phyloP scores from a whole-genome alignment of 805 yeast species.

The Candida dendrica region DNA sequence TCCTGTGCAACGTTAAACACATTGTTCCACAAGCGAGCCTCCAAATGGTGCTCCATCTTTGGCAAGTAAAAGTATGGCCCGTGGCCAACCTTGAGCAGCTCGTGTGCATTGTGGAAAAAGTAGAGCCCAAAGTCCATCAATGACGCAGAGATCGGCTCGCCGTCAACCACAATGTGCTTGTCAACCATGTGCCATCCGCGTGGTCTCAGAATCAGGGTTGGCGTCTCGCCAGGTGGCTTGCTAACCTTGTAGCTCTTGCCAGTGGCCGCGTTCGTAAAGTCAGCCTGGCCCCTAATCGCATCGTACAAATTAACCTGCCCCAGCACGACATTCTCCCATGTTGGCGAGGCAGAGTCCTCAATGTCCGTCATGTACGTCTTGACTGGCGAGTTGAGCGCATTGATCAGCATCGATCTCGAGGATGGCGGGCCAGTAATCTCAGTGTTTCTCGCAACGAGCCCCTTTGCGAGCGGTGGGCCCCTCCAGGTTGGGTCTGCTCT shows the following conservation, averaged over 20 bases:
- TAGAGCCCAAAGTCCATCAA: conserved; percentile 74
- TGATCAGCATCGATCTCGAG: conserved; percentile 75
- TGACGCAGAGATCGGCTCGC: conserved; percentile 75
- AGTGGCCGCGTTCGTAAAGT: conserved; percentile 29
- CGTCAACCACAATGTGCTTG: conserved; percentile 62
- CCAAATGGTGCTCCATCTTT: conserved; percentile 81
- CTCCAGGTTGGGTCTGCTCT: conserved; percentile 72
- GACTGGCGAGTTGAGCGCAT: conserved; percentile 72
- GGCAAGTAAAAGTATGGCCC: conserved; percentile 83
- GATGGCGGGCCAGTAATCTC: conserved; percentile 82
- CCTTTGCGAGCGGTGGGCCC: conserved; percentile 68
- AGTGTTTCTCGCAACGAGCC: conserved; percentile 64
- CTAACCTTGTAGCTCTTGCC: conserved; percentile 19
- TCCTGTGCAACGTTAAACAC: conserved; percentile 74
- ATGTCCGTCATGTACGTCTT: conserved; percentile 83
- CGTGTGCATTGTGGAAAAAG: conserved; percentile 68
- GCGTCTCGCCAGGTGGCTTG: conserved; percentile 45
- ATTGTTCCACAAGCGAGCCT: conserved; percentile 80
- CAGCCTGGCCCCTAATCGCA: conserved; percentile 61
- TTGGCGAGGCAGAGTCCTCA: conserved; percentile 81
- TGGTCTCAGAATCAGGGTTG: conserved; percentile 78
- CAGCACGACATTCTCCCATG: conserved; percentile 72
- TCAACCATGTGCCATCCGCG: conserved; percentile 86
- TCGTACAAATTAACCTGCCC: conserved; percentile 77
- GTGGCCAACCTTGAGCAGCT: conserved; percentile 53